Base-by-base conservation (phyloP, 495 filamentous ascomycete genomes). In the Aspergillus ellipticus region DNA sequence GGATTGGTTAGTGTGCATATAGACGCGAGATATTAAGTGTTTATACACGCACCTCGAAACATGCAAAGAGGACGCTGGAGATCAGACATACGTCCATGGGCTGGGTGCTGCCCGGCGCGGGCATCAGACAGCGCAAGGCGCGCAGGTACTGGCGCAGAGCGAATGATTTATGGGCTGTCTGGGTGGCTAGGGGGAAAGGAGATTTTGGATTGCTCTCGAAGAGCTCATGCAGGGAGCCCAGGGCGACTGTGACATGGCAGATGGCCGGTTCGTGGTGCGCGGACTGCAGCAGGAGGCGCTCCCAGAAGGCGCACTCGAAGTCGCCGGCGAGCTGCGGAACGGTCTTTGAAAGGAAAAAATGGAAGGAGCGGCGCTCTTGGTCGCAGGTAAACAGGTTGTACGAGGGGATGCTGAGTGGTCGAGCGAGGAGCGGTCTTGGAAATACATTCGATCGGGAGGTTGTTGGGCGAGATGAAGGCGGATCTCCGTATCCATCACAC, bases 271-370 rank as follows among this genome's bases (percentile, higher is more conserved):
- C 45, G 3, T 48, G 45, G 24, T 48, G 45, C 0, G 10, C 45
- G 6, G 45, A 48, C 22, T 48, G 45, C 45, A 48, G 45, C 24
- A 48, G 16, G 15, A 48, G 13, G 6, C 45, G 45, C 16, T 16
- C 45, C 45, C 45, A 48, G 45, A 48, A 48, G 13, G 22, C 24
- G 22, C 45, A 48, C 10, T 48, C 45, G 24, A 48, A 48, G 24
- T 48, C 45, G 45, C 45, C 45, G 11, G 45, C 45, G 4, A 48
- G 45, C 45, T 48, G 45, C 3, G 45, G 45, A 3, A 28, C 45
- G 13, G 45, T 48, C 45, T 29, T 48, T 8, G 21, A 13, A 8
- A 48, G 17, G 22, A 48, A 48, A 13, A 48, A 48, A 11, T 48
- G 45, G 24, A 48, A 48, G 6, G 45, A 48, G 4, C 45, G 45